These are phyloP conservation scores for Hortaea sp. DNA, from an alignment of 2,329 filamentous ascomycete genomes.

Conservation along the genomic window DNA sequence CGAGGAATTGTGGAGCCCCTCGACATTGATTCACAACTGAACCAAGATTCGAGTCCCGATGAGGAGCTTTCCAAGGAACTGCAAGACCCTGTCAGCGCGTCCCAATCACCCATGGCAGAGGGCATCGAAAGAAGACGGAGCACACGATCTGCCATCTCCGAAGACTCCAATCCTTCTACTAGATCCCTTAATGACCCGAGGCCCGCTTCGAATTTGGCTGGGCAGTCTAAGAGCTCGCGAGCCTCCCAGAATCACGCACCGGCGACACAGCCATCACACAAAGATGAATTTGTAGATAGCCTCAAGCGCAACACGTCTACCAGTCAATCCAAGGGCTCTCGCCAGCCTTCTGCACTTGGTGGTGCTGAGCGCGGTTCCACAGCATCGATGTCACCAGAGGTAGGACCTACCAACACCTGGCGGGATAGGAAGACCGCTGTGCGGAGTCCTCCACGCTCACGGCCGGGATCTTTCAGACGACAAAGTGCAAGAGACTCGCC, in stretches of 20 bases:
- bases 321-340: conserved; percentile 31
- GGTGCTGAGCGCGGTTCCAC: too few species aligned
- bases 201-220: conserved; percentile 5
- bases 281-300: conserved; percentile 23
- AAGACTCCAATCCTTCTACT: conserved; percentile 13
- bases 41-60: conserved; percentile 52
- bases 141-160: conserved; percentile 12
- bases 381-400: too few species aligned
- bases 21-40: conserved; percentile 26
- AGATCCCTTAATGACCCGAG: conserved; percentile 15
- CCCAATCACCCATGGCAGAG: conserved; percentile 71
- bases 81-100: conserved; percentile 64
- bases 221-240: background rate
- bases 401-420: background rate
- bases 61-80: conserved; percentile 65
- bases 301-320: conserved; percentile 71
- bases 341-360: too few species aligned
- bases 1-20: conserved; percentile 31
- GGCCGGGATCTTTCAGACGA: conserved; percentile 12
- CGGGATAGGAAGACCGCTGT: conserved; percentile 6
- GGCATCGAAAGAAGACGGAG: conserved; percentile 39
- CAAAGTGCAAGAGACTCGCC: conserved; percentile 3
- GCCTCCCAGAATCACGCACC: background rate
- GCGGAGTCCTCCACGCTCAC: conserved; percentile 8
- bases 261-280: conserved; percentile 2